phyloP scores from a whole-genome alignment of 2,329 filamentous ascomycete genomes.

The Cladosporium phlei region DNA sequence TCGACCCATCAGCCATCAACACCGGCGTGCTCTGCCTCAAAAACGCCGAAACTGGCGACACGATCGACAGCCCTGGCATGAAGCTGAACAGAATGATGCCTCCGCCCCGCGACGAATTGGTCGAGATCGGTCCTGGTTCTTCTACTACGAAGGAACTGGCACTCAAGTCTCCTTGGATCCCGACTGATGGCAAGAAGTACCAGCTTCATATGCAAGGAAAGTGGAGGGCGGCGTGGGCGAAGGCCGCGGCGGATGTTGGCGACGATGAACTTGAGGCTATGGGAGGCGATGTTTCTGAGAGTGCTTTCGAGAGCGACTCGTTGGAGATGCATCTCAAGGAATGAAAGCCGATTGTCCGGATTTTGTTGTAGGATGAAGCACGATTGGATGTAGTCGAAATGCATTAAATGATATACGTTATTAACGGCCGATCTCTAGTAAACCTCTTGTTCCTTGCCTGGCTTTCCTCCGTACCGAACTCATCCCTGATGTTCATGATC shows the following conservation, averaged over 20 bases:
- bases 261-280: conserved; percentile 20
- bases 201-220: conserved; percentile 33
- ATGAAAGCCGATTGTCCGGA: not conserved
- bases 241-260: conserved; percentile 15
- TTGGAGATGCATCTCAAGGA: conserved; percentile 15
- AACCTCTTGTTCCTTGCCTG: not conserved
- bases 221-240: conserved; percentile 34
- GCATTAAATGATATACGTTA: too few species aligned
- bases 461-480: too few species aligned
- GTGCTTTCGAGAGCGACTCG: conserved; percentile 15
- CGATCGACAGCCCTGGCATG: conserved; percentile 29
- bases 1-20: conserved; percentile 36
- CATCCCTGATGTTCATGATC: too few species aligned
- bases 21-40: conserved; percentile 35
- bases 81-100: conserved; percentile 37
- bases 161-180: conserved; percentile 36
- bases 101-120: conserved; percentile 32
- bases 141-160: conserved; percentile 33
- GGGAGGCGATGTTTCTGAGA: conserved; percentile 12
- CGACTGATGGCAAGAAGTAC: conserved; percentile 33
- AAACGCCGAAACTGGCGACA: conserved; percentile 26
- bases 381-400: too few species aligned
- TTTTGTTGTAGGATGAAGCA: not conserved
- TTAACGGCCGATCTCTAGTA: too few species aligned
- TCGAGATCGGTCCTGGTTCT: conserved; percentile 33